Base-by-base conservation (phyloP, 495 filamentous ascomycete genomes). In the Penicillium steckii region DNA sequence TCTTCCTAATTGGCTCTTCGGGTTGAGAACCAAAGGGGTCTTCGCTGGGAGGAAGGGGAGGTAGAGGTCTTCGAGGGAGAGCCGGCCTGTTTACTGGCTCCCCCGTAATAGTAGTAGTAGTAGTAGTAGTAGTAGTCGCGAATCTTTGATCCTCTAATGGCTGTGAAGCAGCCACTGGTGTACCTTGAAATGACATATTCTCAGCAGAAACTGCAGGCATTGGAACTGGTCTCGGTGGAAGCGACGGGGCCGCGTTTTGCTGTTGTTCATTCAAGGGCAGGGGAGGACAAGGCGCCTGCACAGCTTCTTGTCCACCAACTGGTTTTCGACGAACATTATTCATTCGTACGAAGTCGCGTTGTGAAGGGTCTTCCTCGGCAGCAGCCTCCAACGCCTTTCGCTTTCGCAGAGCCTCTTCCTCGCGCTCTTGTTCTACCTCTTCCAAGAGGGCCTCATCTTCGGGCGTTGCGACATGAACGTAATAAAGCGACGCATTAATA, bases 401-500 rank as follows among this genome's bases (percentile, higher is more conserved):
- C 68, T 79, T 57, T 50, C 78, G 68, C 52, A 74, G 73, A 50
- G 79, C 71, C 50, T 76, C 73, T 40, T 74, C 56, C 52, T 66
- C 61, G 26, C 69, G 64, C 32, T 74, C 69, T 22, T 64, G 69
- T 45, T 66, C 72, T 41, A 76, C 68, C 50, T 77, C 67, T 25
- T 75, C 64, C 3, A 85, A 71, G 8, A 80, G 61, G 42, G 69
- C 65, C 22, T 83, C 78, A 52, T 86, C 80, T 8, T 85, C 78
- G 13, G 80, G 79, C 0, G 79, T 75, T 47, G 93, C 79, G 29
- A 95, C 76, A 65, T 98, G 94, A 29, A 96, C 69, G 62, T 93
- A 97, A 70, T 97, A 98, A 3, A 98, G 78, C 9, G 86, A 94
- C 55, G 85, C 89, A 42, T 87, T 83, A 27, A 97, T 86, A 65